phyloP scores from a whole-genome alignment of 768 basidiomycete species.

The Boletus rubropictus region DNA sequence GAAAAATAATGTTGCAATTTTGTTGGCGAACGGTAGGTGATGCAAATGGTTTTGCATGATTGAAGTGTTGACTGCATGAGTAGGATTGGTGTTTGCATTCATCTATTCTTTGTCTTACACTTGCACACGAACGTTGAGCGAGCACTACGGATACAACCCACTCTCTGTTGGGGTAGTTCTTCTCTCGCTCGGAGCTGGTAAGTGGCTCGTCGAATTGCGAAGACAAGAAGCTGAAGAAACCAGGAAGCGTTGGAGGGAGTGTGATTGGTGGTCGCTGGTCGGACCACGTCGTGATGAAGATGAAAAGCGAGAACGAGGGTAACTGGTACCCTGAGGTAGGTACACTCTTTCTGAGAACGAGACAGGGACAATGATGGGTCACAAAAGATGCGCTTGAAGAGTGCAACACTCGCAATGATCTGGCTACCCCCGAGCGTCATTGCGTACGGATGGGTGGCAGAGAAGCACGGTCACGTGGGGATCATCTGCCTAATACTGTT shows the following conservation, averaged over 20 bases:
- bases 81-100: slow-evolving; percentile 68
- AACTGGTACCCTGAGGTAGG: slow-evolving; percentile 59
- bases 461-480: slow-evolving; percentile 57
- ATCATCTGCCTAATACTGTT: slow-evolving; percentile 70
- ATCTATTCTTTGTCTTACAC: slow-evolving; percentile 71
- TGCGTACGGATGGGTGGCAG: slow-evolving; percentile 71
- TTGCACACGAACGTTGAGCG: slow-evolving; percentile 60
- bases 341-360: not conserved
- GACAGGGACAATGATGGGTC: not conserved
- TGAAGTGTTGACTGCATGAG: slow-evolving; percentile 6
- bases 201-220: slow-evolving; percentile 11
- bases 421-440: slow-evolving; percentile 52
- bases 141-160: slow-evolving; percentile 59
- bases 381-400: slow-evolving; percentile 64
- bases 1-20: slow-evolving; percentile 61
- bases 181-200: slow-evolving; percentile 67
- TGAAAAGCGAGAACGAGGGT: slow-evolving; percentile 43
- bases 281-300: slow-evolving; percentile 40
- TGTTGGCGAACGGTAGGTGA: slow-evolving; percentile 32
- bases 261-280: slow-evolving; percentile 55
- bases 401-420: slow-evolving; percentile 52
- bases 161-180: slow-evolving; percentile 72
- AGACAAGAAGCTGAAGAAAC: not conserved
- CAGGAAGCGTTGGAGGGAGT: slow-evolving; percentile 48
- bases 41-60: not conserved